Conservation (phyloP, 1,284 basidiomycete species). For the Baeospora myosura region DNA sequence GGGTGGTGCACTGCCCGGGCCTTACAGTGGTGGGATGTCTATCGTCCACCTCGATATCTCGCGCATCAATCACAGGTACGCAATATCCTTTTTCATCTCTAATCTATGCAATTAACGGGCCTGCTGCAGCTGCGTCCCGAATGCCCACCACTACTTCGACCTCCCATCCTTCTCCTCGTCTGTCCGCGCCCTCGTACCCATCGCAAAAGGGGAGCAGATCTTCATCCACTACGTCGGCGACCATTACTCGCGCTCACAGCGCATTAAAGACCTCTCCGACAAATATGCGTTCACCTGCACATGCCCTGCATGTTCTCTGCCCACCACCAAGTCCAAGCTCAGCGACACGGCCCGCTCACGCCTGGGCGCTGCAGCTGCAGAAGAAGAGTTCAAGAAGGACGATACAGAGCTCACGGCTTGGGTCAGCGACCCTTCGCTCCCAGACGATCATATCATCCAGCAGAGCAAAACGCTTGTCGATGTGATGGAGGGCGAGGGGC, state of each 20-base stretch:
- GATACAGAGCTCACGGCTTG: slow-evolving; percentile 10
- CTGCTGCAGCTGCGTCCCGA: slow-evolving; percentile 27
- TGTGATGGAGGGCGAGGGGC: slow-evolving; percentile 14
- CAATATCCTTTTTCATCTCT: not conserved
- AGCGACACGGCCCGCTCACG: slow-evolving; percentile 14
- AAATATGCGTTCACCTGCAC: slow-evolving; percentile 29
- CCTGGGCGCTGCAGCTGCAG: slow-evolving; percentile 1
- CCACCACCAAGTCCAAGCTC: slow-evolving; percentile 9
- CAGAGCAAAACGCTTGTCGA: slow-evolving; percentile 7
- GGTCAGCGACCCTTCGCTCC: slow-evolving; percentile 9
- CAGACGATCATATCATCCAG: slow-evolving; percentile 12
- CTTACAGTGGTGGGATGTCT: not conserved
- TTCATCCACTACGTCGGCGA: slow-evolving; percentile 29
- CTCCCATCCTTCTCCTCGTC: slow-evolving; percentile 23
- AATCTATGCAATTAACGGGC: not conserved
- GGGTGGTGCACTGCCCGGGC: not conserved
- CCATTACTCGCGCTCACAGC: slow-evolving; percentile 17
- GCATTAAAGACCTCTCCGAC: slow-evolving; percentile 18
- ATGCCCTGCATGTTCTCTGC: slow-evolving; percentile 25
- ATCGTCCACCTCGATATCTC: not conserved
- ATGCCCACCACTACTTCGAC: slow-evolving; percentile 30
- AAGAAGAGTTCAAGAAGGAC: slow-evolving; percentile 3
- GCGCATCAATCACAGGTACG: slow-evolving; percentile 28
- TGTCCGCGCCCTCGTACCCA: slow-evolving; percentile 29
- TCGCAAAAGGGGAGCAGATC: slow-evolving; percentile 28